Evolutionary conservation across 139 green algal genomes (phyloP).

Genomic region (Desmodesmus armatus): DNA sequence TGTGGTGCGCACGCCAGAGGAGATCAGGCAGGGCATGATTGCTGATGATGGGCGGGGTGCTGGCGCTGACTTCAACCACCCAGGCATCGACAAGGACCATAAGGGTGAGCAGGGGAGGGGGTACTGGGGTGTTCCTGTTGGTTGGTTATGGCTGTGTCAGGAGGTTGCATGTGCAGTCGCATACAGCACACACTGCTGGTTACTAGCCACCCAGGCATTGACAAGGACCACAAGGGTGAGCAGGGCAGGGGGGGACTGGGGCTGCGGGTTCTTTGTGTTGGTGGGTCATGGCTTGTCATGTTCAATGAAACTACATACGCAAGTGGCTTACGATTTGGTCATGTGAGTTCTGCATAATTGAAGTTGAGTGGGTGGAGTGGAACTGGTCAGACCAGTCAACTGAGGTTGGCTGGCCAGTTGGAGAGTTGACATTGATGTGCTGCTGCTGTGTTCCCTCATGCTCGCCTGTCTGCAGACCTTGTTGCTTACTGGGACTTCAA

Average conservation of each 20-base stretch:
- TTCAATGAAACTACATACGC: not conserved
- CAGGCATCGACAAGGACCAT: constrained; percentile 59
- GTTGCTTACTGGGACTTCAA: constrained; percentile 93
- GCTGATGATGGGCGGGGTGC: constrained; percentile 63
- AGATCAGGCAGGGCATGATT: constrained; percentile 77
- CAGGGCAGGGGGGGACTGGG: too few relatives aligned
- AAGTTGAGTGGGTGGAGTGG: too few relatives aligned
- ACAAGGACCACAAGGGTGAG: constrained; percentile 47
- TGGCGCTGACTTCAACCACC: constrained; percentile 46
- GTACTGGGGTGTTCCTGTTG: not conserved
- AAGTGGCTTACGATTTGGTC: too few relatives aligned
- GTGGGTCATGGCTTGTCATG: not conserved
- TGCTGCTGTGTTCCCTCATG: too few relatives aligned
- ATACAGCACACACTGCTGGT: not conserved
- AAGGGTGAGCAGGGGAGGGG: not conserved
- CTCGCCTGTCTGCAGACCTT: constrained; percentile 60
- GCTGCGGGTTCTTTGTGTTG: not conserved
- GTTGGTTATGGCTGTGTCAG: not conserved
- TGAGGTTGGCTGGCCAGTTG: too few relatives aligned
- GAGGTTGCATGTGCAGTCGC: not conserved
- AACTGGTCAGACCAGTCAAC: too few relatives aligned
- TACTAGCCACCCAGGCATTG: constrained; percentile 55
- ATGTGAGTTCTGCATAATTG: not conserved
- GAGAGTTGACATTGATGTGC: too few relatives aligned
- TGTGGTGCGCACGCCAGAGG: constrained; percentile 68